Conservation (phyloP, 1,139 yeast species). For the Debaryomycetaceae sp. region DNA sequence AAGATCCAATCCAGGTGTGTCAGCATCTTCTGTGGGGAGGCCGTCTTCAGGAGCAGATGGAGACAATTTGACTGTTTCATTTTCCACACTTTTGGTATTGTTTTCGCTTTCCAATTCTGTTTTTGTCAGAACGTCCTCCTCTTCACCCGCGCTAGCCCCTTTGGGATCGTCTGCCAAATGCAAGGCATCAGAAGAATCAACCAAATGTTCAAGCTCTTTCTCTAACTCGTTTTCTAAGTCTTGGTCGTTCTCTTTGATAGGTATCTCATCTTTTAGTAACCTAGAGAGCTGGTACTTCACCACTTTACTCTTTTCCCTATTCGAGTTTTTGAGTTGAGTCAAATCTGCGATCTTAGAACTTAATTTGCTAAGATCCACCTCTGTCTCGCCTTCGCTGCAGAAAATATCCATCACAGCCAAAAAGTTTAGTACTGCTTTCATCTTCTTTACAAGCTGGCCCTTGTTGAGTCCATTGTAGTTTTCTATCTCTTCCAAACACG, state of each 20-base stretch:
- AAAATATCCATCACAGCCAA: conserved; percentile 30
- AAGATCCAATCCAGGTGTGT: conserved; percentile 11
- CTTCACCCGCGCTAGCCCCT: conserved; percentile 5
- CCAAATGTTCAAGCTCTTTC: conserved; percentile 20
- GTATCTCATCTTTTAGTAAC: conserved; percentile 38
- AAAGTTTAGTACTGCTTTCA: conserved; percentile 38
- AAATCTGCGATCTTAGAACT: conserved; percentile 28
- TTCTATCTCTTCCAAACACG: conserved; percentile 31
- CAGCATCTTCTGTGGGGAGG: conserved; percentile 4
- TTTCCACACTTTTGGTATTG: conserved; percentile 1
- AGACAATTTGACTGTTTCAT: neutral
- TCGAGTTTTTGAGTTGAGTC: conserved; percentile 24
- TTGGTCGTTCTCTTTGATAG: conserved; percentile 20
- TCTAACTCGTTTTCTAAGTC: conserved; percentile 29
- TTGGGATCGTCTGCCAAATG: neutral
- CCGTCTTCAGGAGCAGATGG: conserved; percentile 1
- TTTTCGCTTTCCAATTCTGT: conserved; percentile 1
- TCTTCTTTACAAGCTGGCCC: conserved; percentile 26
- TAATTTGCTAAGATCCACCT: conserved; percentile 29
- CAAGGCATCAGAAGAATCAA: neutral
- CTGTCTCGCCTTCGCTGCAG: conserved; percentile 21
- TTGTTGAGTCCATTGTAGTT: conserved; percentile 24
- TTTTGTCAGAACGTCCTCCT: conserved; percentile 3
- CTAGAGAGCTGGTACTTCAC: conserved; percentile 40
- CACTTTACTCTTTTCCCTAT: conserved; percentile 34